phyloP scores from a whole-genome alignment of 148 eudicot genomes.

The Persicaria maculosa region DNA sequence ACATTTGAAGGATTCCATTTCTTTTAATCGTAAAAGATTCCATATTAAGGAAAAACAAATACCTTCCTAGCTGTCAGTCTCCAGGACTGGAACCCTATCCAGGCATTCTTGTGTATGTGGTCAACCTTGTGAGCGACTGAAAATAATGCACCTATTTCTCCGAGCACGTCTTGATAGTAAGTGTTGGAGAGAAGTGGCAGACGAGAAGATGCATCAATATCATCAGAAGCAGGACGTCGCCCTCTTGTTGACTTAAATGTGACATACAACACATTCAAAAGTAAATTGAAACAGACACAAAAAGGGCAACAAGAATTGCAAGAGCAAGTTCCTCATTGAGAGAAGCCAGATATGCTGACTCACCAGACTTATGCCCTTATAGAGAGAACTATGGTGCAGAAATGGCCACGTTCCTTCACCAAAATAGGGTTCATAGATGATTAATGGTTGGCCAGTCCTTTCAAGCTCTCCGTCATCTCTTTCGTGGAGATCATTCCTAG shows the following conservation, averaged over 20 bases:
- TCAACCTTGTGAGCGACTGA: slow-evolving; percentile 81
- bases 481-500: slow-evolving; percentile 65
- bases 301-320: too few relatives aligned
- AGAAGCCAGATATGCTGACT: slow-evolving; percentile 17
- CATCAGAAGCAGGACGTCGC: slow-evolving; percentile 70
- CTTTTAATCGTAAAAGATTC: not conserved
- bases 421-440: slow-evolving; percentile 81
- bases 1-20: too few relatives aligned
- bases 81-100: slow-evolving; percentile 99
- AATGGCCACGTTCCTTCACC: slow-evolving; percentile 96
- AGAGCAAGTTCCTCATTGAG: too few relatives aligned
- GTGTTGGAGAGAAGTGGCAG: slow-evolving; percentile 59
- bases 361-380: slow-evolving; percentile 87
- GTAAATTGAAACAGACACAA: not conserved
- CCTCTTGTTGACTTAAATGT: slow-evolving; percentile 59
- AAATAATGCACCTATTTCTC: slow-evolving; percentile 82
- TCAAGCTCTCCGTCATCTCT: slow-evolving; percentile 96
- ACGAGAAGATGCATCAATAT: slow-evolving; percentile 83
- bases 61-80: slow-evolving; percentile 78
- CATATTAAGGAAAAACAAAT: slow-evolving; percentile 1
- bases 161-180: slow-evolving; percentile 71
- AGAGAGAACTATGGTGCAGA: slow-evolving; percentile 69
- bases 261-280: not conserved
- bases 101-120: slow-evolving; percentile 80
- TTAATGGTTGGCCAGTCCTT: slow-evolving; percentile 90